Evolutionary conservation across 1,139 yeast species (phyloP), one percentile per base, ranked within the genome.

Genomic region (Hyphopichia khmerensis): DNA sequence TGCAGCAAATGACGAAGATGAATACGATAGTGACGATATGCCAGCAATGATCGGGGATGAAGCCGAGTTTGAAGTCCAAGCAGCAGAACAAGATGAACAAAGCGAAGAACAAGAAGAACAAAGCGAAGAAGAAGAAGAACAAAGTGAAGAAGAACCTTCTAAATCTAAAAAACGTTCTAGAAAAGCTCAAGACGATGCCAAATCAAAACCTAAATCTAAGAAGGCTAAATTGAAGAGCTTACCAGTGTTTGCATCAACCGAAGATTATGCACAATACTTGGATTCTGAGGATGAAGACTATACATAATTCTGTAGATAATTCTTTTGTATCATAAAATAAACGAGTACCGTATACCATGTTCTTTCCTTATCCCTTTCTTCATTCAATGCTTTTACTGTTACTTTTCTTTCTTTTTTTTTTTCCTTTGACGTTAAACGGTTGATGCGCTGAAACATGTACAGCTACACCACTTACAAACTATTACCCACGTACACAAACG

Each of bases 161-260:
- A 41, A 51, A 34, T 48, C 49, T 40, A 59, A 60, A 49, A 59
- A 60, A 45, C 65, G 67, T 37, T 30, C 51, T 18, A 44, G 46
- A 16, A 35, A 47, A 39, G 51, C 40, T 6, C 59, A 53, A 7
- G 42, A 45, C 13, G 34, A 27, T 3, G 19, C 46, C 15, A 49
- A 53, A 36, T 42, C 44, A 26, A 62, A 63, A 51, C 29, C 29
- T 3, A 76, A 72, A 52, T 61, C 73, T 33, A 84, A 82, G 72
- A 81, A 74, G 59, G 67, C 73, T 50, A 84, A 80, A 64, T 67
- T 85, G 56, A 82, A 77, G 59, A 80, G 77, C 44, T 69, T 91
- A 50, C 97, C 98, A 17, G 77, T 83, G 17, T 91, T 89, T 69
- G 98, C 96, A 2, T 84, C 95, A 38, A 95, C 83, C 9, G 96